Base-by-base conservation (phyloP, 148 eudicot genomes). In the Camellia japonica region DNA sequence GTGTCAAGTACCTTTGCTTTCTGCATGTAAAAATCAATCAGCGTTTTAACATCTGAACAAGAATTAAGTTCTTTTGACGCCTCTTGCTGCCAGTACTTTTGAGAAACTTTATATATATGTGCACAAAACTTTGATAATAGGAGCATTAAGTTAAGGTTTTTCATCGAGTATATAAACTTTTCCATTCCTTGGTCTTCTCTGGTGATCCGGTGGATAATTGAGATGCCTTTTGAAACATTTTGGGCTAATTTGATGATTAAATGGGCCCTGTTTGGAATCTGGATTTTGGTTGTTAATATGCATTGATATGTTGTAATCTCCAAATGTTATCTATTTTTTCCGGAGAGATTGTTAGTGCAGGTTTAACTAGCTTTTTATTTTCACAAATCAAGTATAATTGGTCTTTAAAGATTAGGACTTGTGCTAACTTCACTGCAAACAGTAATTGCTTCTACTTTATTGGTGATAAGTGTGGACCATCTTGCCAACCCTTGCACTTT, bases 1-100 rank as follows among this genome's bases (percentile, higher is more conserved):
- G 10, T 42, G 3, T 54, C 61, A 8, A 42, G 51, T 15, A 38
- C 3, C 18, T 74, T 58, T 74, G 46, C 18, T 38, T 19, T 41
- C 51, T 7, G 68, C 68, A n/a, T 41, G 8, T 74, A 18, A 74
- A 54, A 55, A 41, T 58, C 14, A 16, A 49, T 5, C 9, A 72
- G 44, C 77, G 56, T 18, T 74, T 74, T 58, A 12, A 10, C 47
- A 58, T 46, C 1, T 74, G 64, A 74, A 74, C 30, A 56, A 74
- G 20, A 41, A 54, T 0, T 16, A 10, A 6, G 41, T 16, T 47
- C 65, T 7, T 41, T 8, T 58, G 13, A 13, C 3, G 0, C 20
- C 6, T 74, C 47, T 10, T 38, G 9, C 38, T 64, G 68, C 11
- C 11, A 19, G 13, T 55, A 41, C 14, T 55, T 15, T 41, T 58